Conservation (phyloP, 208 protist genomes). For the Leishmania mexicana region DNA sequence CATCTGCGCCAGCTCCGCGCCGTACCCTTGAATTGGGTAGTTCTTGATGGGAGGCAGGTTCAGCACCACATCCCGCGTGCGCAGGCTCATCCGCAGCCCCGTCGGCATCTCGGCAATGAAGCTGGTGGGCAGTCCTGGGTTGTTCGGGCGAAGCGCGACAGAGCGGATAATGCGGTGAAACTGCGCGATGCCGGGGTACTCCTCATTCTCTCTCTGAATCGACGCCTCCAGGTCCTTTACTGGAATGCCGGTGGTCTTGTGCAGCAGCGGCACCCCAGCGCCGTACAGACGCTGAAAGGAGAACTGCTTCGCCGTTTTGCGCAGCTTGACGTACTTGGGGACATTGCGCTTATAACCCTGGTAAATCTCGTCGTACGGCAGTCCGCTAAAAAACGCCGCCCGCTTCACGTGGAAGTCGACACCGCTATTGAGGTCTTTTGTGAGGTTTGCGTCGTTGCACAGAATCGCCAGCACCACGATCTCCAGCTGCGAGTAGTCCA, state of each 20-base stretch:
- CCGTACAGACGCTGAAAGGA: slow-evolving; percentile 92
- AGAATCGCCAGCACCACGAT: slow-evolving; percentile 85
- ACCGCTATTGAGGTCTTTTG: slow-evolving; percentile 65
- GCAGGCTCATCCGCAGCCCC: slow-evolving; percentile 74
- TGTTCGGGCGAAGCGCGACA: slow-evolving; percentile 78
- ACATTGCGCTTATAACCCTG: slow-evolving; percentile 64
- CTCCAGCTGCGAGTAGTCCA: slow-evolving; percentile 93
- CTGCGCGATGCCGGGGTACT: slow-evolving; percentile 75
- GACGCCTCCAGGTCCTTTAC: slow-evolving; percentile 67
- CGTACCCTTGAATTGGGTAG: slow-evolving; percentile 91
- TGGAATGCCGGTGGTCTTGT: slow-evolving; percentile 87
- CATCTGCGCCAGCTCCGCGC: slow-evolving; percentile 89
- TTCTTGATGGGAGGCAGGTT: slow-evolving; percentile 89
- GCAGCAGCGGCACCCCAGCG: slow-evolving; percentile 75
- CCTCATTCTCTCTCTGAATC: slow-evolving; percentile 69
- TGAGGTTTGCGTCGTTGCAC: slow-evolving; percentile 68
- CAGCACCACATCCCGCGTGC: slow-evolving; percentile 75
- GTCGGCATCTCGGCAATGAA: slow-evolving; percentile 88
- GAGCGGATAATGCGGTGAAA: slow-evolving; percentile 75
- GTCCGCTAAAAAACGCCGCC: slow-evolving; percentile 82
- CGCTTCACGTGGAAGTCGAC: slow-evolving; percentile 91
- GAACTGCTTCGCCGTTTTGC: slow-evolving; percentile 88
- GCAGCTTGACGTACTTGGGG: slow-evolving; percentile 71
- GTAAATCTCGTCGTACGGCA: slow-evolving; percentile 82
- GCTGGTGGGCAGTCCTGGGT: slow-evolving; percentile 80